A percentile compares a stretch with the other conserved stretches of the same genome.
These are phyloP conservation scores for Begonia masoniana DNA, from an alignment of 306 rosid genomes.

Conservation along the genomic window DNA sequence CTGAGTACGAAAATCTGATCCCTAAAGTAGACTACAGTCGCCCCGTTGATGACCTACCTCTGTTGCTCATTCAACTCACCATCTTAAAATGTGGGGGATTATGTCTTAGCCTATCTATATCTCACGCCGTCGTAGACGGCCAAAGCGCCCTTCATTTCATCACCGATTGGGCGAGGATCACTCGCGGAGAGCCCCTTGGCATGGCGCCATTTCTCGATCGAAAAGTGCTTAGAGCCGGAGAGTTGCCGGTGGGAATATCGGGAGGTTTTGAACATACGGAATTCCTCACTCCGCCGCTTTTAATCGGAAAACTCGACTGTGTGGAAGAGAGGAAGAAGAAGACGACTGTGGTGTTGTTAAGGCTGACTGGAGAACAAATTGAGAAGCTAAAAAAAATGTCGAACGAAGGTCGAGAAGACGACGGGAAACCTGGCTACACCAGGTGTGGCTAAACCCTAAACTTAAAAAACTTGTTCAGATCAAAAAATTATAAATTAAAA, in stretches of 20 bases:
- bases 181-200: constrained; percentile 29
- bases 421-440: constrained; percentile 15
- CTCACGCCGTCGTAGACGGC: constrained; percentile 52
- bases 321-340: constrained; percentile 34
- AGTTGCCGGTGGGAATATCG: neutral
- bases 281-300: constrained; percentile 16
- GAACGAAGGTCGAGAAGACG: constrained; percentile 10
- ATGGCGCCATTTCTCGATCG: constrained; percentile 29
- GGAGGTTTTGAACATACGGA: neutral
- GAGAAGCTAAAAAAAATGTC: constrained; percentile 26
- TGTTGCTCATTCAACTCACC: constrained; percentile 37
- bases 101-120: constrained; percentile 19
- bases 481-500: too few species aligned
- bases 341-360: constrained; percentile 21
- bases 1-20: constrained; percentile 10
- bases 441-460: constrained; percentile 22
- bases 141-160: constrained; percentile 28
- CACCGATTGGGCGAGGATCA: constrained; percentile 37
- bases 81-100: constrained; percentile 41
- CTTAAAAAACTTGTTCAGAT: too few species aligned
- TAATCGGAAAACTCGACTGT: constrained; percentile 11
- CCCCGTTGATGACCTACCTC: constrained; percentile 33
- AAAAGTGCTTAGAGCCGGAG: constrained; percentile 13
- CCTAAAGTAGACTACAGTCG: constrained; percentile 27
- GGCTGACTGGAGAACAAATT: constrained; percentile 24